Base-by-base conservation (phyloP, 495 filamentous ascomycete species). In the Aspergillus coremiiformis region DNA sequence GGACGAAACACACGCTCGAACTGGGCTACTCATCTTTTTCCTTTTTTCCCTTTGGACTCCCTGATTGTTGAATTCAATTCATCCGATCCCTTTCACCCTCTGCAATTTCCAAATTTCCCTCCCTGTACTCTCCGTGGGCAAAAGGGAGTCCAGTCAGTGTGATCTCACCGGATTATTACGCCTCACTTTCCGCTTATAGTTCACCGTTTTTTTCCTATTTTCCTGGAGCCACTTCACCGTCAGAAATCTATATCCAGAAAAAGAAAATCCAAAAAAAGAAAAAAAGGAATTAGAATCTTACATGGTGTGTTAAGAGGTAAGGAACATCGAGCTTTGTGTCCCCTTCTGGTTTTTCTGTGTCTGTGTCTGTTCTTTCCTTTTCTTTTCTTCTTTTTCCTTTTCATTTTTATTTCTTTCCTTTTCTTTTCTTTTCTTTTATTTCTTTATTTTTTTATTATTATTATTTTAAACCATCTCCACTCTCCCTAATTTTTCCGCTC, bases 401-500 rank as follows among this genome's bases (percentile, higher is more conserved):
- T 35, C n/a, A 39, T 43, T n/a, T 37, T 61, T 56, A 49, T 49
- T n/a, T n/a, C n/a, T 51, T 55, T 53, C 41, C 52, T 39, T 21
- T 41, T 62, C 44, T 57, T 56, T 59, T 58, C 53, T 54, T 54
- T 61, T 53, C 59, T 53, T 57, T 61, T 60, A 50, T 45, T 37
- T 39, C 29, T 54, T 54, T 54, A 58, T n/a, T 37, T 61, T 56
- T 45, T 49, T 39, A 60, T 57, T 54, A 52, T 54, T 51, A 27
- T 48, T 65, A 27, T 53, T 49, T 59, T 54, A 47, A 54, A 54
- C 15, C 44, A 23, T 24, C 21, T 47, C 43, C 30, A 29, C 46
- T 37, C 45, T 20, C 76, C 68, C 17, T 73, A 71, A 49, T 77
- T 75, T 75, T 76, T 44, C 23, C 42, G 33, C 45, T 58, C 66